A percentile compares a stretch with the other conserved stretches of the same genome.
These are phyloP conservation scores for Lachnellula arida DNA, from an alignment of 2,329 filamentous ascomycete genomes.

Conservation along the genomic window DNA sequence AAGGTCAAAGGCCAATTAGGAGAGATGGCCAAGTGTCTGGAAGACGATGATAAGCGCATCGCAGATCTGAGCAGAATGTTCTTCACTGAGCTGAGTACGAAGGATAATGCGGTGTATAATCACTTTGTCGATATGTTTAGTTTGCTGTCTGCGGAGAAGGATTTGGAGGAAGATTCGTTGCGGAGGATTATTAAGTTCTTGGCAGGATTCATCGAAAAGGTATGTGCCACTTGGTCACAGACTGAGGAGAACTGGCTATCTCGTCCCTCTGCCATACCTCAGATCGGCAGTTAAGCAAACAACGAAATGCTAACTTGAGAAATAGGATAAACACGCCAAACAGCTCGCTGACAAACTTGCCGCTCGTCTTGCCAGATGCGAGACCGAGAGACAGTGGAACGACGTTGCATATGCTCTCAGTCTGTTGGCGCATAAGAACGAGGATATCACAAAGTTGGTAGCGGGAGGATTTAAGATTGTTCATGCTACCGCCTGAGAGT, in stretches of 20 bases:
- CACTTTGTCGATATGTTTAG: conserved; percentile 99
- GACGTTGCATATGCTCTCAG: conserved; percentile 92
- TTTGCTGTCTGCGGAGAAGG: conserved; percentile 75
- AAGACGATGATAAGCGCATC: conserved; percentile 92
- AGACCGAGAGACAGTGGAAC: conserved; percentile 94
- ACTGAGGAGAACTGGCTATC: too few relatives aligned
- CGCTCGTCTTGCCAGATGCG: conserved; percentile 76
- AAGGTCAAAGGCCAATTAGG: conserved; percentile 98
- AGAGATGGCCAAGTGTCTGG: conserved; percentile 98
- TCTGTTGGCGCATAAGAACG: conserved; percentile 86
- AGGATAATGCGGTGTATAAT: conserved; percentile 98
- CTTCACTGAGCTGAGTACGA: conserved; percentile 94
- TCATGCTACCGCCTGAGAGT: conserved; percentile 50
- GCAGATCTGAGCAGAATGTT: conserved; percentile 96
- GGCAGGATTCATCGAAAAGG: conserved; percentile 96
- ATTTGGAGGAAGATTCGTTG: conserved; percentile 79
- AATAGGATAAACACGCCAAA: conserved; percentile 91
- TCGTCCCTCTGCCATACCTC: neutral
- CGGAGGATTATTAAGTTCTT: conserved; percentile 86
- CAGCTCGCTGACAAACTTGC: conserved; percentile 91
- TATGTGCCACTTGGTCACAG: conserved; percentile 38
- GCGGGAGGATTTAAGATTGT: conserved; percentile 72
- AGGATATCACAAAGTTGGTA: conserved; percentile 76
- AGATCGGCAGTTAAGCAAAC: neutral
- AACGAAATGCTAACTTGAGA: conserved; percentile 17